Conservation (phyloP, 441 rosid species). For the Mallotus japonicus region DNA sequence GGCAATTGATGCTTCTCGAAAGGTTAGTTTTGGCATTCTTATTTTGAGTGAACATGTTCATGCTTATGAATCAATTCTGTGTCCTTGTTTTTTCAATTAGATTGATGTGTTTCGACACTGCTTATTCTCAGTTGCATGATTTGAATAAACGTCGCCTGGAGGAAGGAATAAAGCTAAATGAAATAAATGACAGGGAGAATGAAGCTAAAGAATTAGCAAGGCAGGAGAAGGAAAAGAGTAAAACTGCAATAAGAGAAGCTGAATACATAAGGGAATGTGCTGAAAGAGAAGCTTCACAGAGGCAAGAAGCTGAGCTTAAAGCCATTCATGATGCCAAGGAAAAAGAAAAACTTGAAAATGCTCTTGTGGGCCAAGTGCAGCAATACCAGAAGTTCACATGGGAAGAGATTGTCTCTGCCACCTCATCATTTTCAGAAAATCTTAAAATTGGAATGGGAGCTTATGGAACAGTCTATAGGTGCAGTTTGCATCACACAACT, state of each 20-base stretch:
- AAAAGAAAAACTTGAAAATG: slow-evolving; percentile 63
- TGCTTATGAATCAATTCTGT: background rate
- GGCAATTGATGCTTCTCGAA: slow-evolving; percentile 69
- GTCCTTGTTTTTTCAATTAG: background rate
- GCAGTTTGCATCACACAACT: slow-evolving; percentile 65
- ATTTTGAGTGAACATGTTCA: background rate
- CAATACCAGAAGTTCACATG: slow-evolving; percentile 62
- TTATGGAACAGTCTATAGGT: slow-evolving; percentile 79
- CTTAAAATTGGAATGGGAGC: slow-evolving; percentile 83
- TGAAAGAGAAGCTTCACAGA: slow-evolving; percentile 61
- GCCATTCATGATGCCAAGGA: slow-evolving; percentile 59
- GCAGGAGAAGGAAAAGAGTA: slow-evolving; percentile 56
- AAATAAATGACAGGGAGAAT: slow-evolving; percentile 49
- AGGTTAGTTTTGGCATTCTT: slow-evolving; percentile 41
- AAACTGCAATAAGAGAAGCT: slow-evolving; percentile 62
- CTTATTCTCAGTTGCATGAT: slow-evolving; percentile 47
- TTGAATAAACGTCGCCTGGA: slow-evolving; percentile 46
- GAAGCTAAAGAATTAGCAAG: slow-evolving; percentile 54
- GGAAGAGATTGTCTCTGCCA: slow-evolving; percentile 79
- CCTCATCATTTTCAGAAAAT: slow-evolving; percentile 73
- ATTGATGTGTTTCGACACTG: slow-evolving; percentile 17
- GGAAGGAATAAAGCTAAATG: slow-evolving; percentile 60
- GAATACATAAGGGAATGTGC: slow-evolving; percentile 43
- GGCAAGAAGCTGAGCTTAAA: slow-evolving; percentile 58
- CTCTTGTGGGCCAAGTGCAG: slow-evolving; percentile 44